Evolutionary conservation across 2,329 filamentous ascomycete genomes (phyloP).

Genomic region (Colletotrichum nymphaeae): DNA sequence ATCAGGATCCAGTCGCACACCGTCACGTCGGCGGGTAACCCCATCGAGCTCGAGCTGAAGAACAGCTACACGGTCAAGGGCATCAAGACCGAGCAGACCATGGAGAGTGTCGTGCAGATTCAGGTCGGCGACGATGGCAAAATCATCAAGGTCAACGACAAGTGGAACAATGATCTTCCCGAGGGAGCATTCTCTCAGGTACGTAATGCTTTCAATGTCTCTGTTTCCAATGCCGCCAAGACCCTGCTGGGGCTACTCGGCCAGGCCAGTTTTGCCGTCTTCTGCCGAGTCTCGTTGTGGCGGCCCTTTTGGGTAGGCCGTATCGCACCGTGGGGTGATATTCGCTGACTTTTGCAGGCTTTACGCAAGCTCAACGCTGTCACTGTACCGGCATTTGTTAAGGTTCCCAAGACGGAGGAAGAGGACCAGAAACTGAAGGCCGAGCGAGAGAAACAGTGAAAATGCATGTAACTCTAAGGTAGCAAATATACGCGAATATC

Average conservation of each 20-base stretch:
- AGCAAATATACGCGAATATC: too few relatives aligned
- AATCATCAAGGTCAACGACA: constrained; percentile 50
- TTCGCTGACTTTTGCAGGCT: constrained; percentile 39
- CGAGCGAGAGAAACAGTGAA: constrained; percentile 40
- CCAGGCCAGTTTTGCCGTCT: constrained; percentile 15
- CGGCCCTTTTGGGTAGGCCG: constrained; percentile 36
- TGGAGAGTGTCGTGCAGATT: constrained; percentile 46
- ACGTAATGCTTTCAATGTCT: constrained; percentile 35
- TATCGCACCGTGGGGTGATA: neutral
- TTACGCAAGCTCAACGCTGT: constrained; percentile 50
- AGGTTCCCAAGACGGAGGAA: constrained; percentile 48
- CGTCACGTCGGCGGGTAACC: constrained; percentile 67
- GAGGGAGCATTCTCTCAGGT: constrained; percentile 48
- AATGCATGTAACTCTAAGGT: too few relatives aligned
- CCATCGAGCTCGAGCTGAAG: constrained; percentile 63
- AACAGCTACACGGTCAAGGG: constrained; percentile 51
- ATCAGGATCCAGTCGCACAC: constrained; percentile 66
- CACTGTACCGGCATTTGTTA: constrained; percentile 47
- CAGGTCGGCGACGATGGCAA: constrained; percentile 45
- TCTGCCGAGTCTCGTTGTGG: constrained; percentile 39
- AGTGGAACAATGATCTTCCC: constrained; percentile 50
- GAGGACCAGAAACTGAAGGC: constrained; percentile 47
- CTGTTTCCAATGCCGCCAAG: neutral
- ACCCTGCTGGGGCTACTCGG: neutral
- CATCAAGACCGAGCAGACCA: constrained; percentile 45